Evolutionary conservation across 2,329 filamentous ascomycete genomes (phyloP), one percentile per base, ranked within the genome.

Genomic region (Aspergillus tanneri): DNA sequence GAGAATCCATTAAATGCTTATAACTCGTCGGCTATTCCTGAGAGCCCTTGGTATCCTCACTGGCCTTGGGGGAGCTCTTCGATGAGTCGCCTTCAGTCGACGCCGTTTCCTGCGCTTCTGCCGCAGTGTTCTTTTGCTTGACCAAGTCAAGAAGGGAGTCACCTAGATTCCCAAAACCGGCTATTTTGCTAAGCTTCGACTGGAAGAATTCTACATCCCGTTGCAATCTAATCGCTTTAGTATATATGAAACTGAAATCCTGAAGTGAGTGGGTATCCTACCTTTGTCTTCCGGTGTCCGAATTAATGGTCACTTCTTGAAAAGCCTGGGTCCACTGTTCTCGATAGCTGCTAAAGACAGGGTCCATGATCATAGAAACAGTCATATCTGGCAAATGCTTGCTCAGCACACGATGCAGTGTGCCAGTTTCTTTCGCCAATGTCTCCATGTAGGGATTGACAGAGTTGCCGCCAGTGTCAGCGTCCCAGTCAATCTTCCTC

Each of bases 371-470:
- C 72, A 88, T 83, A 45, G 80, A 78, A 2, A 95, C 85, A 1
- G 86, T 85, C 46, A 80, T 78, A 54, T 93, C 88, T 0, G 87
- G 85, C 19, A 96, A 74, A 65, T 95, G 86, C 65, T 90, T 91
- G 51, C 82, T 85, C 52, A 96, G 76, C 9, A 93, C 90, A 46
- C 89, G 85, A 63, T 96, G 87, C 53, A 96, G 73, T 1, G 86
- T 93, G 3, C 83, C 83, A 0, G 91, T 96, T 63, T 96, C 91
- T 67, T 90, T 95, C 7, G 83, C 85, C 45, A 96, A 71, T 1
- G 84, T 91, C 70, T 95, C 90, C 84, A 96, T 92, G 68, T 92
- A 95, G 1, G 82, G 66, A 58, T 85, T 88, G 5, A 80, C 76
- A 12, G 71, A 66, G 47, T 68, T 67, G 42, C 71, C 63, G 34